Evolutionary conservation across 345 rosid species (phyloP), one percentile per base, ranked within the genome.

Genomic region (Eucalyptus pauciflora): DNA sequence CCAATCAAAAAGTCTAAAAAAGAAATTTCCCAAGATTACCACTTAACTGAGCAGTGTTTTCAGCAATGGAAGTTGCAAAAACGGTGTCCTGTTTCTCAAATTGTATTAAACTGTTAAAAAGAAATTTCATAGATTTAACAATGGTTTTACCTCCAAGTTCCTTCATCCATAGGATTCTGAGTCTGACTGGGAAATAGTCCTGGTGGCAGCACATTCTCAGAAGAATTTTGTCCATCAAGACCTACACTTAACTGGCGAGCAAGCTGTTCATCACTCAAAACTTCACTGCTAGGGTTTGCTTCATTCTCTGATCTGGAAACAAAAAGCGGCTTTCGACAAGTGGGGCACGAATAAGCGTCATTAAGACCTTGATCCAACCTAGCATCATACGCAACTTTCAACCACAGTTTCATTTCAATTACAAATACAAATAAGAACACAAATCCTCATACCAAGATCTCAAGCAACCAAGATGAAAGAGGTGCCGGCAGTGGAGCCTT

Each of bases 301-400:
- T 95, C 97, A 91, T 85, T 95, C 93, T 94, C 99, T 71, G 90
- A 88, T 93, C 98, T 92, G 54, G 93, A 94, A 60, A 90, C 93
- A 93, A 98, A 94, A 92, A 98, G 98, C 37, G 99, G 99, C 94
- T 98, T 98, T 88, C 99, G 95, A 94, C 99, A 98, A 51, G 98
- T 97, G 86, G 99, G 99, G 87, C 99, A 98, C 27, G 99, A 97
- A 89, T 97, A 97, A 89, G 90, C 95, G 60, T 97, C 99, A 91
- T 93, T 98, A 88, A 96, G 95, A 92, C 99, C 98, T 94, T 98
- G 99, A 94, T 98, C 99, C 95, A 98, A 91, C 99, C 99, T 98
- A 94, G 90, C 92, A 95, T 88, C 58, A 90, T 87, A 88, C 89
- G 52, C 87, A 43, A 90, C 88, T 87, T 83, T 76, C 48, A 76